phyloP scores from a whole-genome alignment of 306 rosid species.

The Lathyrus sativus region DNA sequence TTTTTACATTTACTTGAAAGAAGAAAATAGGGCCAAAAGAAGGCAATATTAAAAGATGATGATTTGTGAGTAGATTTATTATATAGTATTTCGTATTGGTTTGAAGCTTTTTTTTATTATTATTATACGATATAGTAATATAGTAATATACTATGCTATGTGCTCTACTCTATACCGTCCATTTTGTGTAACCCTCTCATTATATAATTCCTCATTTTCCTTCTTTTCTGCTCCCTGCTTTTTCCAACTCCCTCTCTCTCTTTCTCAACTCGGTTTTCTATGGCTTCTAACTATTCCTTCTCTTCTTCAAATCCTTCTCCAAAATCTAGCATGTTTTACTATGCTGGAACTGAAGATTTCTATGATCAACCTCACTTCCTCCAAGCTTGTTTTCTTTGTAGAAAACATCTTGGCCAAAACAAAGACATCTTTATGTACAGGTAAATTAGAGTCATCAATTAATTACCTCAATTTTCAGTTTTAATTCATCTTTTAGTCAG shows the following conservation, averaged over 20 bases:
- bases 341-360: constrained; percentile 50
- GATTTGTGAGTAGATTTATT: too few relatives aligned
- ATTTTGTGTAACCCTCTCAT: constrained; percentile 30
- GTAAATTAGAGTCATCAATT: constrained; percentile 39
- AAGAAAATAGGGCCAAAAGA: too few relatives aligned
- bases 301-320: constrained; percentile 26
- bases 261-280: background rate
- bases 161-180: constrained; percentile 24
- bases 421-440: constrained; percentile 95
- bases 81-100: too few relatives aligned
- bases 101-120: background rate
- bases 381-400: constrained; percentile 79
- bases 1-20: too few relatives aligned
- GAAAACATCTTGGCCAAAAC: constrained; percentile 65
- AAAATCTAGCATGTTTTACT: constrained; percentile 57
- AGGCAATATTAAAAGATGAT: too few relatives aligned
- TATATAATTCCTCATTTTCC: constrained; percentile 42
- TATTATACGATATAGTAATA: too few relatives aligned
- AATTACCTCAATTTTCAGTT: too few relatives aligned
- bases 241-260: constrained; percentile 26
- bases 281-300: constrained; percentile 39
- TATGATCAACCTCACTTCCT: constrained; percentile 74
- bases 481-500: background rate
- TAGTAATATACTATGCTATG: constrained; percentile 6
- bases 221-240: constrained; percentile 18